These are phyloP conservation scores for Phytophthora fragariaefolia DNA, from an alignment of 352 stramenopile genomes.

Conservation along the genomic window DNA sequence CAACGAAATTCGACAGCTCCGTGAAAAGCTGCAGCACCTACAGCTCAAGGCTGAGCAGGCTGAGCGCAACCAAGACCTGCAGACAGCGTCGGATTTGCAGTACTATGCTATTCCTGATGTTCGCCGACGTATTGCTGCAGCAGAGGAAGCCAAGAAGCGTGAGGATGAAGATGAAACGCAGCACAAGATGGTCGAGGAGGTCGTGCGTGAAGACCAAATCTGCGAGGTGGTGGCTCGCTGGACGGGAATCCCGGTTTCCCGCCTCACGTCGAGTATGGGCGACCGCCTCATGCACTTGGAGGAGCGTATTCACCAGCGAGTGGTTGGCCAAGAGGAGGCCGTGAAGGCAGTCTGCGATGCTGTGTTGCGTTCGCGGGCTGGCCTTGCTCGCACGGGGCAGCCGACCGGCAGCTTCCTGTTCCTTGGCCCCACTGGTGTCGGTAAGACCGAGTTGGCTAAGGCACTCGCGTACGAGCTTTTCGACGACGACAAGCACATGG, in stretches of 20 bases:
- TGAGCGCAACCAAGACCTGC: constrained; percentile 95
- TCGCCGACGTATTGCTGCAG: constrained; percentile 83
- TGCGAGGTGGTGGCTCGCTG: constrained; percentile 90
- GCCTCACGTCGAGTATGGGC: constrained; percentile 79
- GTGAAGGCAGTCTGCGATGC: constrained; percentile 92
- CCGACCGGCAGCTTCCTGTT: constrained; percentile 97
- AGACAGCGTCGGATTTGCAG: constrained; percentile 95
- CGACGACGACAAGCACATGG: constrained; percentile 95
- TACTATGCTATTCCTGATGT: constrained; percentile 96
- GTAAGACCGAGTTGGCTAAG: constrained; percentile 96
- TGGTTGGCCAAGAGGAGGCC: constrained; percentile 95
- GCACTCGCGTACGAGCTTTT: constrained; percentile 95
- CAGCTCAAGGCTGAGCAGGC: constrained; percentile 95
- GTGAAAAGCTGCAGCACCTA: constrained; percentile 93
- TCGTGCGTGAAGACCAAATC: constrained; percentile 90
- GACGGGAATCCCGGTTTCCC: constrained; percentile 91
- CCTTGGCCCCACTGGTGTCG: constrained; percentile 95
- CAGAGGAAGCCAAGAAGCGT: constrained; percentile 76
- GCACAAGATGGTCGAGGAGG: constrained; percentile 85
- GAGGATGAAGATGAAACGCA: constrained; percentile 61
- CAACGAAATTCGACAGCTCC: constrained; percentile 93
- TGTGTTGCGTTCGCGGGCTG: constrained; percentile 93
- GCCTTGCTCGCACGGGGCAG: constrained; percentile 84
- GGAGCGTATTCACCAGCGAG: constrained; percentile 88
- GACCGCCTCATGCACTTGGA: constrained; percentile 86